Conservation (phyloP, 345 rosid genomes). For the Corchorus capsularis region DNA sequence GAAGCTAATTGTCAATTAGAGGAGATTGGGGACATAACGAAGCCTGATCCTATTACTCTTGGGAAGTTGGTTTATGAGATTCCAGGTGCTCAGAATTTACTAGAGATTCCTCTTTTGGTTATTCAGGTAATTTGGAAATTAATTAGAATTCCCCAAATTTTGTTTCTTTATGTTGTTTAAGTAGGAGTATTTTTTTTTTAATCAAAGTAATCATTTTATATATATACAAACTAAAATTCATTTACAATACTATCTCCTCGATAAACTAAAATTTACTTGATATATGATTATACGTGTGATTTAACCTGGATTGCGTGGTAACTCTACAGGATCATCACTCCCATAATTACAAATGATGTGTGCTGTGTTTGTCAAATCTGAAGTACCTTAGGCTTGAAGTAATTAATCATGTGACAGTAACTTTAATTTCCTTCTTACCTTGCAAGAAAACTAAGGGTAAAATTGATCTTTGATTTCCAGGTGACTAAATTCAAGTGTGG, state of each 20-base stretch:
- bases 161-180: neutral
- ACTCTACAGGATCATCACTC: no score
- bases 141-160: neutral
- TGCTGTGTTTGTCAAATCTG: neutral
- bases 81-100: slow-evolving; percentile 72
- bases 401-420: neutral
- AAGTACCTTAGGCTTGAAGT: no score
- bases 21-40: slow-evolving; percentile 56
- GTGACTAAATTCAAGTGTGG: slow-evolving; percentile 86
- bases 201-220: no score
- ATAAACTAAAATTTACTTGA: no score
- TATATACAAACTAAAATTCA: no score
- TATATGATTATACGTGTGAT: no score
- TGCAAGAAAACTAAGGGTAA: neutral
- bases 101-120: slow-evolving; percentile 74
- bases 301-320: no score
- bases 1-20: slow-evolving; percentile 59
- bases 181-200: no score
- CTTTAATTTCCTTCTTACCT: neutral
- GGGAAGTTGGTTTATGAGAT: slow-evolving; percentile 74
- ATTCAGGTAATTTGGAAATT: slow-evolving; percentile 66
- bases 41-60: slow-evolving; percentile 66
- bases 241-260: no score
- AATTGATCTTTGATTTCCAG: slow-evolving; percentile 32
- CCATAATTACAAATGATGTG: no score